Base-by-base conservation (phyloP, 2,329 filamentous ascomycete genomes). In the Trichoderma arundinaceum region DNA sequence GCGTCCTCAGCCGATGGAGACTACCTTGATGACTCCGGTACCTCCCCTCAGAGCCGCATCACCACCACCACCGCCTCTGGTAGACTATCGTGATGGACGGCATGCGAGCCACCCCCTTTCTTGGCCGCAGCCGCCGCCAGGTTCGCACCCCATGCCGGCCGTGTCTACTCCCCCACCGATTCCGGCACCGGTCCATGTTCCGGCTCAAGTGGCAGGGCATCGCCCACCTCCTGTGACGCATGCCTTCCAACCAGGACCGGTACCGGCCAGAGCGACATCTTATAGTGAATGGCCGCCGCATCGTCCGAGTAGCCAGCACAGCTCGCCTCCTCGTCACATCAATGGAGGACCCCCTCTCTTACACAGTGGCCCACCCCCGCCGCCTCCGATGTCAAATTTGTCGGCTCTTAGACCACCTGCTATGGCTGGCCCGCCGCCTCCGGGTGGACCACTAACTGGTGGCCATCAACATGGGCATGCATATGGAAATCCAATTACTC, bases 381-480 rank as follows among this genome's bases (percentile, higher is more conserved):
- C 59, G 32, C 59, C 60, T 10, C 68, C 74, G 2, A 68, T 76
- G 28, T 71, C 73, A n/a, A 72, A 76, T 41, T 74, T 83, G 17
- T 78, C 81, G 13, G 76, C 82, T 22, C 79, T 86, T 15, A 81
- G 84, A 8, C 84, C 84, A 3, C 83, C 83, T 32, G 79, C 82
- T 6, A 72, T 82, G 67, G 73, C 77, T 15, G 77, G 78, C 7
- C 77, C 81, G 46, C 77, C 81, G 44, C 76, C 81, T 7, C 75
- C 79, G 5, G 75, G 81, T 53, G 79, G n/a, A 1, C 52, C 39
- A 41, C 79, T 80, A 22, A 66, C 77, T 8, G 79, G 80, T 13
- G 76, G 79, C 9, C 78, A 81, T 48, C 83, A 81, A 33, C 71
- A 72, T 74, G 68, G 72, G 6, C 76, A 76, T 58, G 69, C 75